phyloP scores from a whole-genome alignment of 495 filamentous ascomycete species.

The Neurospora terricola region DNA sequence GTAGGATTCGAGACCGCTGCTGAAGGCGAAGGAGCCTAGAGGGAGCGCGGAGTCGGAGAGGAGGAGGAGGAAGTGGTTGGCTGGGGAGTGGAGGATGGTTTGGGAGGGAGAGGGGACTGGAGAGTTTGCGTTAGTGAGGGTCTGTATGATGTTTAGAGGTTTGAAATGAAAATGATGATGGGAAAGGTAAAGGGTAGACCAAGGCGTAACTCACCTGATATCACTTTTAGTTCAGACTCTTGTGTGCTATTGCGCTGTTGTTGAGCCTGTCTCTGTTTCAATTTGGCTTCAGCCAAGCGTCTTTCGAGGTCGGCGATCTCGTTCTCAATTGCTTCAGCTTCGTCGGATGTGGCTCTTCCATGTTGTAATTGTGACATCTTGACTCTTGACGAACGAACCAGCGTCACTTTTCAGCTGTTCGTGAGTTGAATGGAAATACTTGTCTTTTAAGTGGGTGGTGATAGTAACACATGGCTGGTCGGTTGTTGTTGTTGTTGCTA shows the following conservation, averaged over 20 bases:
- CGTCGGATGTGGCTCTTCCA: background rate
- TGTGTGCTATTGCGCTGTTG: background rate
- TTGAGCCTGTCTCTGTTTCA: constrained; percentile 7
- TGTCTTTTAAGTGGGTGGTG: background rate
- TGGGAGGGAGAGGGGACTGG: background rate
- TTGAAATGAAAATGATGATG: too few relatives aligned
- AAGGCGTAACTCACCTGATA: background rate
- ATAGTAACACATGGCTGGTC: background rate
- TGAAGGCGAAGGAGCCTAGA: constrained; percentile 94
- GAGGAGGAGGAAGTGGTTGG: constrained; percentile 71
- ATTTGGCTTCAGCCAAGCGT: constrained; percentile 26
- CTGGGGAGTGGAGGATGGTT: constrained; percentile 6
- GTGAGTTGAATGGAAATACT: background rate
- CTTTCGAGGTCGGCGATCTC: constrained; percentile 31
- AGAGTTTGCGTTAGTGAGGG: background rate
- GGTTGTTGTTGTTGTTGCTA: background rate
- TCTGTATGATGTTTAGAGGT: too few relatives aligned
- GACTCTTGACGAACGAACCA: background rate
- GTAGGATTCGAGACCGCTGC: constrained; percentile 86
- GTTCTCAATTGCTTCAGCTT: constrained; percentile 9
- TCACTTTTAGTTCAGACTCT: background rate
- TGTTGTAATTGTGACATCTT: background rate
- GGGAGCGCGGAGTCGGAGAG: constrained; percentile 94
- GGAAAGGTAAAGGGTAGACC: background rate
- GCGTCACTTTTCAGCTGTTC: background rate